Conservation (phyloP, 306 rosid species). For the Begonia loranthoides region DNA sequence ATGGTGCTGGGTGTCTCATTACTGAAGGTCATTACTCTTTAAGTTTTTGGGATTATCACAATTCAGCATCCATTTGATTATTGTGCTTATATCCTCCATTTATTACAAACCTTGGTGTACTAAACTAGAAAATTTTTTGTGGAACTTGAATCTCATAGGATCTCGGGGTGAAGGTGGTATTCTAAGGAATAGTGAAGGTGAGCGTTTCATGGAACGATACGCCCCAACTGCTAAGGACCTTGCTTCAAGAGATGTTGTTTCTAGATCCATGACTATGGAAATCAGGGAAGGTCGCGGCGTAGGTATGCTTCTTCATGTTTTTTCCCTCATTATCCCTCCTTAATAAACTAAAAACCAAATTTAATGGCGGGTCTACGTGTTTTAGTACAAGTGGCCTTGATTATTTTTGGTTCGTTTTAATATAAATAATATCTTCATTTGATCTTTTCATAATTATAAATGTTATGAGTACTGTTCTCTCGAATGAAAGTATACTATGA, state of each 20-base stretch:
- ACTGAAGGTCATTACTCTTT: slow-evolving; percentile 50
- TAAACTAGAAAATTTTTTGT: slow-evolving; percentile 6
- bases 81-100: neutral
- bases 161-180: slow-evolving; percentile 99
- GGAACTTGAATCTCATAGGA: slow-evolving; percentile 34
- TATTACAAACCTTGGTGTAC: neutral
- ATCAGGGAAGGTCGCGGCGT: slow-evolving; percentile 97
- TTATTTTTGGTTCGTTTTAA: too few relatives aligned
- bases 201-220: slow-evolving; percentile 95
- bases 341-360: too few relatives aligned
- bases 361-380: too few relatives aligned
- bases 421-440: too few relatives aligned
- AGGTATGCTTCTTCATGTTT: slow-evolving; percentile 31
- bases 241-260: slow-evolving; percentile 95
- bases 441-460: too few relatives aligned
- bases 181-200: slow-evolving; percentile 92
- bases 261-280: slow-evolving; percentile 97
- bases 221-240: slow-evolving; percentile 99
- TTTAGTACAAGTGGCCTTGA: too few relatives aligned
- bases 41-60: neutral
- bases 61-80: neutral
- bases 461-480: too few relatives aligned
- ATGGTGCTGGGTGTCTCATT: slow-evolving; percentile 97
- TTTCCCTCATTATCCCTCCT: too few relatives aligned
- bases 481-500: too few relatives aligned